Conservation (phyloP, 257 asterid species). For the Solanum chaucha region DNA sequence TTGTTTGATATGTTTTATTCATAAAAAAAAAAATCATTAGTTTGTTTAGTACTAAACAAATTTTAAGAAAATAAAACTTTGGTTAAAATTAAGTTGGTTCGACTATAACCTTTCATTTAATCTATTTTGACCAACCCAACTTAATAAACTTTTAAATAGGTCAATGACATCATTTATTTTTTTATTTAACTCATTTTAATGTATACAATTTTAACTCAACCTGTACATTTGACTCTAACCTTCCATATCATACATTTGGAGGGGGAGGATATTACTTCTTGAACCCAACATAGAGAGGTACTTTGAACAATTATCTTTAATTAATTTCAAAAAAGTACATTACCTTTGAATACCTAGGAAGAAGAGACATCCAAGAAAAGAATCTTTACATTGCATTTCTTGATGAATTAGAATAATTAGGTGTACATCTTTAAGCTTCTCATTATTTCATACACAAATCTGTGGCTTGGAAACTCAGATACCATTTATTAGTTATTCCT, state of each 20-base stretch:
- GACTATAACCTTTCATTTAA: neutral
- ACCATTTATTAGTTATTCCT: neutral
- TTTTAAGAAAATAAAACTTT: too few relatives aligned
- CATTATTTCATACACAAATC: neutral
- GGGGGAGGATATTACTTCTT: too few relatives aligned
- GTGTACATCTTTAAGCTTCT: neutral
- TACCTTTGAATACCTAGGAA: neutral
- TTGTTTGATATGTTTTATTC: too few relatives aligned
- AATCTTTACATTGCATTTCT: neutral
- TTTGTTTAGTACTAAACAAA: too few relatives aligned
- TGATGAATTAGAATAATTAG: neutral
- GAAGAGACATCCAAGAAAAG: neutral
- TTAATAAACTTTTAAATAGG: too few relatives aligned
- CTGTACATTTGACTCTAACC: neutral
- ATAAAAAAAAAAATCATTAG: too few relatives aligned
- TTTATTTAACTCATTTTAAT: neutral
- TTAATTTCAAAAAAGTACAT: neutral
- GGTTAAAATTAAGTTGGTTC: neutral
- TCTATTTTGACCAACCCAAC: neutral
- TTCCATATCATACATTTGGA: neutral
- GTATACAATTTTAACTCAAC: neutral
- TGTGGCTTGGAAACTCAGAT: neutral
- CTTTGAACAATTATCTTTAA: neutral
- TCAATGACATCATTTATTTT: neutral
- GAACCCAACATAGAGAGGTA: too few relatives aligned